Evolutionary conservation across 2,329 filamentous ascomycete genomes (phyloP).

Genomic region (Arachnomyces sp.): DNA sequence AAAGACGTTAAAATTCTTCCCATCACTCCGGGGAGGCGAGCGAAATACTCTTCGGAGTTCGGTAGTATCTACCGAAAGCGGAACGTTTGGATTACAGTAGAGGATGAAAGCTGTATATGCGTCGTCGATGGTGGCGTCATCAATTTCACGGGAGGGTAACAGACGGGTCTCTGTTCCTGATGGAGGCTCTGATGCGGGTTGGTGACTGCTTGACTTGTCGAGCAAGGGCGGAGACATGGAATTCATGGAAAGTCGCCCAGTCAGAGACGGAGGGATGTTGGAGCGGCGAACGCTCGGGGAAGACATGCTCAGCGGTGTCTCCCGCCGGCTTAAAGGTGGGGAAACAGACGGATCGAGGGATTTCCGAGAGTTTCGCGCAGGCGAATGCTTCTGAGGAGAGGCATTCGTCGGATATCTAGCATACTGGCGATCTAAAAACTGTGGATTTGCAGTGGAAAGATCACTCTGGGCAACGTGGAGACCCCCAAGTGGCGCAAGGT

Average conservation of each 20-base stretch:
- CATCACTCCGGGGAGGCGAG: constrained; percentile 75
- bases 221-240: constrained; percentile 36
- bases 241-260: constrained; percentile 8
- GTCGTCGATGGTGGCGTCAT: constrained; percentile 65
- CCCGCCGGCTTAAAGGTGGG: constrained; percentile 29
- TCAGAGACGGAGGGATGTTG: constrained; percentile 17
- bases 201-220: constrained; percentile 21
- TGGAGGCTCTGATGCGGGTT: constrained; percentile 26
- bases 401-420: constrained; percentile 29
- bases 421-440: constrained; percentile 32
- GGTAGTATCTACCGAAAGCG: constrained; percentile 59
- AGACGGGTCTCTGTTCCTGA: constrained; percentile 35
- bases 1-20: constrained; percentile 76
- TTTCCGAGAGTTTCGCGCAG: constrained; percentile 27
- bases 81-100: constrained; percentile 80
- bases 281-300: constrained; percentile 29
- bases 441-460: constrained; percentile 17
- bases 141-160: constrained; percentile 62
- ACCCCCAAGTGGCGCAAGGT: too few species aligned
- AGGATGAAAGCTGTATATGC: constrained; percentile 80
- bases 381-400: constrained; percentile 15
- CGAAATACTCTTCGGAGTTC: constrained; percentile 70
- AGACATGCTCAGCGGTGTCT: constrained; percentile 9
- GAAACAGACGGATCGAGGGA: constrained; percentile 26
- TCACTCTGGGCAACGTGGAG: too few species aligned